phyloP scores from a whole-genome alignment of 129 eudicot species.

The Lactuca saligna region DNA sequence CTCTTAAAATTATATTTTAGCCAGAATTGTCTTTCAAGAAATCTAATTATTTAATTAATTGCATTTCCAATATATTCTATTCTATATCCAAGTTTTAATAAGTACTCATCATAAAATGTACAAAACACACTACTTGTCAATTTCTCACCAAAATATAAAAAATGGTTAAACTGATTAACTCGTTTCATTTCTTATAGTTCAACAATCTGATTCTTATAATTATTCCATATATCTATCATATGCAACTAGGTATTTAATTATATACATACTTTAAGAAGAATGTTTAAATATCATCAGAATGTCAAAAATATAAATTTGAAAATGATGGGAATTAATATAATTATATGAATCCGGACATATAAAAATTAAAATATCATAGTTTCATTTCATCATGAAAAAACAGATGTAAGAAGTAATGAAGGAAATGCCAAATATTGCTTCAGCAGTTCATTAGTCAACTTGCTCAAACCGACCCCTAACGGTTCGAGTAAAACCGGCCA shows the following conservation, averaged over 20 bases:
- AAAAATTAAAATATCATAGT: not conserved
- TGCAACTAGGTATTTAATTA: not conserved
- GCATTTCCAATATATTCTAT: not conserved
- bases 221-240: not conserved
- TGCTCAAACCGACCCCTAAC: slow-evolving; percentile 23
- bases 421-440: slow-evolving; percentile 31
- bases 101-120: not conserved
- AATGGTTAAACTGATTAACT: not conserved
- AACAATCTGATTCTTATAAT: too few species aligned
- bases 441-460: slow-evolving; percentile 19
- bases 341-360: too few species aligned
- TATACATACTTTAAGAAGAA: not conserved
- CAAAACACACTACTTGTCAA: not conserved
- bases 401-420: slow-evolving; percentile 9
- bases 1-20: slow-evolving; percentile 1
- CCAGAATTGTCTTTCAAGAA: not conserved
- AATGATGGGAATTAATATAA: not conserved
- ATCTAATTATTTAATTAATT: not conserved
- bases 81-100: too few species aligned
- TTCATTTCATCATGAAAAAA: slow-evolving; percentile 13
- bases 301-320: too few species aligned
- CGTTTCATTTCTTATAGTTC: too few species aligned
- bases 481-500: slow-evolving; percentile 25
- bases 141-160: not conserved
- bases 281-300: not conserved